A percentile compares a stretch with the other conserved stretches of the same genome.
These are phyloP conservation scores for Zymoseptoria ardabiliae DNA, from an alignment of 2,329 filamentous ascomycete species.

Conservation along the genomic window DNA sequence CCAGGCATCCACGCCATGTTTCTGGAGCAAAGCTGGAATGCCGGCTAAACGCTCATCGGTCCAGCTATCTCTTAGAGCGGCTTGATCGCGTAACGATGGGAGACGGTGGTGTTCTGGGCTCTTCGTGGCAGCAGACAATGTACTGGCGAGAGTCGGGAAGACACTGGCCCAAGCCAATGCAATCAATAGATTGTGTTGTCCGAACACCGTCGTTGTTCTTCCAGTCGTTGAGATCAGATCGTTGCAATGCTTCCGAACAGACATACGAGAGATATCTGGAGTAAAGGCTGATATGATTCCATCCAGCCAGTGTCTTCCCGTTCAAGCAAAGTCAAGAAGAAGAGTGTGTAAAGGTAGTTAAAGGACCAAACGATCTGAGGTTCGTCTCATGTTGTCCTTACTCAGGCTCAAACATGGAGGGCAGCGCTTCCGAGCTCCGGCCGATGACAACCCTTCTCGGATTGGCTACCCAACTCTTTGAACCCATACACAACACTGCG, in stretches of 20 bases:
- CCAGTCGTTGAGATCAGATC: not conserved
- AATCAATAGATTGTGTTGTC: not conserved
- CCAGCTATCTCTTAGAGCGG: slow-evolving; percentile 14
- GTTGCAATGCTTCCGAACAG: not conserved
- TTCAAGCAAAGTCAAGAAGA: too few species aligned
- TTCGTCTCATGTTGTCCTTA: not conserved
- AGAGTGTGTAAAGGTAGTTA: too few species aligned
- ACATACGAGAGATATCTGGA: not conserved
- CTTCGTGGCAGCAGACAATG: not conserved
- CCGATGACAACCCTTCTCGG: not conserved
- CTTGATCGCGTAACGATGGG: slow-evolving; percentile 14
- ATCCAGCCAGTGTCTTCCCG: too few species aligned
- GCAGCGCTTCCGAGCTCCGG: not conserved
- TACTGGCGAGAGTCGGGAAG: not conserved
- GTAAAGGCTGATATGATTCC: too few species aligned
- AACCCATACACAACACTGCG: not conserved
- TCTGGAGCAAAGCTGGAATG: slow-evolving; percentile 12
- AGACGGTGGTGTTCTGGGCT: slow-evolving; percentile 4
- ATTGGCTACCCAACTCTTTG: not conserved
- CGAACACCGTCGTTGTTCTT: not conserved
- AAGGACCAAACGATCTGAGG: not conserved
- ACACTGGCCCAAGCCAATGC: not conserved
- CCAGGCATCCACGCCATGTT: slow-evolving; percentile 17
- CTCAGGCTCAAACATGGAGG: not conserved
- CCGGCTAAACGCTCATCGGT: slow-evolving; percentile 11